These are phyloP conservation scores for Anthoceros angustus DNA, from an alignment of 225 moss, liverwort and hornwort species.

Conservation along the genomic window DNA sequence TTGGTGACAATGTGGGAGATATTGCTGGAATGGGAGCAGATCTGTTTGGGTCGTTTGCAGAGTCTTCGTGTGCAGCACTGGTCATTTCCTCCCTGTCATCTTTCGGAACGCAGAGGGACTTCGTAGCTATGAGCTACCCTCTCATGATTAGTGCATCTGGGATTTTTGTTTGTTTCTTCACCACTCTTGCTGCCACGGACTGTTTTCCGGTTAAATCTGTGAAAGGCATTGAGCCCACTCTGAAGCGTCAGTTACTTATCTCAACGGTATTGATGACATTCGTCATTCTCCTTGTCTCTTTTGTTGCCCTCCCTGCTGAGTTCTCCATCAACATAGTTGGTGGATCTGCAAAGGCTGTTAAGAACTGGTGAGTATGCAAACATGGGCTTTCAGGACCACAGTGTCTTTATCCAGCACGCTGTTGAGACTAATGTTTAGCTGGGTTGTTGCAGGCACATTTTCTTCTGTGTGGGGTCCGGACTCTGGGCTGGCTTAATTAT, in stretches of 20 bases:
- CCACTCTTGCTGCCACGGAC: conserved; percentile 71
- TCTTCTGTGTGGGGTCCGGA: conserved; percentile 42
- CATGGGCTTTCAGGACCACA: neutral
- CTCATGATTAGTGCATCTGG: conserved; percentile 40
- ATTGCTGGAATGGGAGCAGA: conserved; percentile 47
- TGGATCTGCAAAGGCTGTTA: conserved; percentile 33
- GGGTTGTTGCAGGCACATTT: conserved; percentile 31
- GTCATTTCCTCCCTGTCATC: conserved; percentile 51
- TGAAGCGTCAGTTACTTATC: conserved; percentile 66
- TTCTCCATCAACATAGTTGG: conserved; percentile 81
- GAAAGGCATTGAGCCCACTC: conserved; percentile 57
- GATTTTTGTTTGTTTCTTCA: conserved; percentile 53
- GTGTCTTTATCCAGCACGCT: neutral
- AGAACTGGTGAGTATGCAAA: conserved; percentile 43
- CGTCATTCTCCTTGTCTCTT: conserved; percentile 46
- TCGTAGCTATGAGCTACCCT: conserved; percentile 54
- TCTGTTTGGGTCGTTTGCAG: conserved; percentile 64
- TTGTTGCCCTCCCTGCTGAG: conserved; percentile 34
- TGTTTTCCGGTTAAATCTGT: conserved; percentile 32
- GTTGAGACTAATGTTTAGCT: neutral
- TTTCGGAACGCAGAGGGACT: conserved; percentile 45
- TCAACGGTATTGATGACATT: conserved; percentile 63
- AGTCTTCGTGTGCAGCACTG: conserved; percentile 84
- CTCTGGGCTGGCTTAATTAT: conserved; percentile 49
- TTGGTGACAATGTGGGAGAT: conserved; percentile 40